Conservation (phyloP, 768 basidiomycete species). For the Hemileccinum impolitum region DNA sequence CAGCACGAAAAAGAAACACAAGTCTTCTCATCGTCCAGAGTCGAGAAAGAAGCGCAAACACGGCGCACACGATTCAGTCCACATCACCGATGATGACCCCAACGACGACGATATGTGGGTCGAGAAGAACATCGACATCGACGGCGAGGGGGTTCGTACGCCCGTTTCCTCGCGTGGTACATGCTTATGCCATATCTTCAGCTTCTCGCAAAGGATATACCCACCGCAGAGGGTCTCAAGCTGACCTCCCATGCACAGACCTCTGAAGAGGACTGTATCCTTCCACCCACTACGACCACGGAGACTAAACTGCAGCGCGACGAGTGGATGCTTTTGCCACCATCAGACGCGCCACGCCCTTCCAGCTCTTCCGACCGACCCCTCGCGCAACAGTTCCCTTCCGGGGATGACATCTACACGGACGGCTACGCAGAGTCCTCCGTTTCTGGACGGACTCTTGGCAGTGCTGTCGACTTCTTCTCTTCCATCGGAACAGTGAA, state of each 20-base stretch:
- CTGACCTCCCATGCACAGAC: conserved; percentile 58
- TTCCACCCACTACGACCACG: conserved; percentile 45
- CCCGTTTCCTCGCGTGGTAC: not conserved
- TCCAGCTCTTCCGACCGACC: conserved; percentile 28
- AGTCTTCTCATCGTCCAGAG: conserved; percentile 38
- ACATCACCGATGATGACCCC: conserved; percentile 67
- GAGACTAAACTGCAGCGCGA: conserved; percentile 63
- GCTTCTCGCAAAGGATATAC: conserved; percentile 71
- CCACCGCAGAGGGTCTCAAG: conserved; percentile 68
- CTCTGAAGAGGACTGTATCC: conserved; percentile 40
- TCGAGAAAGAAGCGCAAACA: conserved; percentile 35
- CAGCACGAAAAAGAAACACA: conserved; percentile 55
- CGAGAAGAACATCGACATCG: conserved; percentile 82
- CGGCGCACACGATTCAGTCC: conserved; percentile 33
- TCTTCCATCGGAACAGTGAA: conserved; percentile 79
- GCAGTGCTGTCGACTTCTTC: conserved; percentile 83
- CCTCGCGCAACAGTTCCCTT: conserved; percentile 24
- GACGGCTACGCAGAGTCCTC: conserved; percentile 63
- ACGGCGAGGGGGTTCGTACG: conserved; percentile 63
- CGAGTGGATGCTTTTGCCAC: conserved; percentile 82
- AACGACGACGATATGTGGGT: conserved; percentile 79
- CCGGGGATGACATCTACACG: conserved; percentile 50
- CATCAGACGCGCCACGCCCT: conserved; percentile 26
- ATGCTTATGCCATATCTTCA: conserved; percentile 25
- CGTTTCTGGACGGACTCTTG: conserved; percentile 42